Evolutionary conservation across 2,329 filamentous ascomycete species (phyloP), one percentile per base, ranked within the genome.

Genomic region (Bipolaris zeicola): DNA sequence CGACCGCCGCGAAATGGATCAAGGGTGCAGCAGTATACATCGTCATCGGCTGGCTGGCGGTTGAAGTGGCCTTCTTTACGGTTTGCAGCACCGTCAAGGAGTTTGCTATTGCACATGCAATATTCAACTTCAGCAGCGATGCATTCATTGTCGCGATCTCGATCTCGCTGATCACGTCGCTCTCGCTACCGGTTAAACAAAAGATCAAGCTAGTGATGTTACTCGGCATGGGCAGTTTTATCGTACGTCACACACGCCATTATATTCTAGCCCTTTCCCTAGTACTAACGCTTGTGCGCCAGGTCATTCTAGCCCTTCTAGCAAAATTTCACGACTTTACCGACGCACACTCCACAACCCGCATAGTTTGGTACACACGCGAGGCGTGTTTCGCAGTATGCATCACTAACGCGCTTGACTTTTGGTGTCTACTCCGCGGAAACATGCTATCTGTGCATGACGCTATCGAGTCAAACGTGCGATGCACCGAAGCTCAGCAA

Each of bases 121-220:
- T 80, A 3, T 81, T 88, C 66, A 88, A 88, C 62, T 82, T 87
- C 46, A 81, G 82, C 2, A 86, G 84, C 24, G 86, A 88, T 60
- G 36, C 86, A 2, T 79, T 84, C 74, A 87, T 88, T 67, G 81
- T 88, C 26, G 66, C 79, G 3, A 81, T 88, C 18, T 84, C 85
- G 1, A 77, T 87, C 60, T 84, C 85, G 0, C 72, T 84, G 50
- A 65, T 87, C 24, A 61, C 82, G 10, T 78, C 78, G 24, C 79
- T 85, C 1, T 78, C 80, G 43, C 75, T 87, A 2, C 74, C 78
- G 5, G 38, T 76, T 1, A 82, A 79, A 66, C 81, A 84, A 65
- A 87, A 87, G 70, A 50, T 81, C 0, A 77, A 85, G 1, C 77
- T 88, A 1, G 65, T 76, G n/a, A 60, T 76, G 24, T 72, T 85